Evolutionary conservation across 306 rosid genomes (phyloP).

Genomic region (Fragaria nilgerrensis): DNA sequence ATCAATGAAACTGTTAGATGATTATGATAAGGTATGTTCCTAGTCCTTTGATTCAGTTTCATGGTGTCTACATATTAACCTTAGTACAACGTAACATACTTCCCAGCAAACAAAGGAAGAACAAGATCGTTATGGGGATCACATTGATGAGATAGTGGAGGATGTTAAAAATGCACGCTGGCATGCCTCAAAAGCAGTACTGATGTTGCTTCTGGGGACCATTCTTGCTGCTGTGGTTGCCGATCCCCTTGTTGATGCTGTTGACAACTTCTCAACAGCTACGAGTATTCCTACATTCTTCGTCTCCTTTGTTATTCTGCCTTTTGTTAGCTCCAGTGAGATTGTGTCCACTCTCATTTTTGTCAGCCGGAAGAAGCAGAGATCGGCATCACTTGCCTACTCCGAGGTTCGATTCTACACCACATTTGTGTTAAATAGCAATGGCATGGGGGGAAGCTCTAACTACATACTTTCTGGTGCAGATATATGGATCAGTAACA

Average conservation of each 20-base stretch:
- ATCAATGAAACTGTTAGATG: slow-evolving; percentile 12
- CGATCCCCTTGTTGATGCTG: slow-evolving; percentile 29
- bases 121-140: slow-evolving; percentile 14
- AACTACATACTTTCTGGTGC: slow-evolving; percentile 3
- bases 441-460: not conserved
- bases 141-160: slow-evolving; percentile 33
- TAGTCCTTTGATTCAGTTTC: not conserved
- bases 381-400: slow-evolving; percentile 16
- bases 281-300: slow-evolving; percentile 30
- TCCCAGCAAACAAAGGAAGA: slow-evolving; percentile 29
- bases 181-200: slow-evolving; percentile 14
- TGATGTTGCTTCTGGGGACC: slow-evolving; percentile 21
- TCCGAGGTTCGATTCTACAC: slow-evolving; percentile 6
- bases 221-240: slow-evolving; percentile 18
- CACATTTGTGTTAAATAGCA: not conserved
- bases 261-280: slow-evolving; percentile 23
- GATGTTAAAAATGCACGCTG: slow-evolving; percentile 22
- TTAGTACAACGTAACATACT: not conserved
- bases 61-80: not conserved
- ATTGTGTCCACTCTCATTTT: slow-evolving; percentile 19
- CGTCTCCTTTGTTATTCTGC: slow-evolving; percentile 25
- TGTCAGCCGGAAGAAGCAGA: slow-evolving; percentile 13
- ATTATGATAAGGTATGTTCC: slow-evolving; percentile 14
- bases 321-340: slow-evolving; percentile 24
- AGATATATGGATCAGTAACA: slow-evolving; percentile 29